These are phyloP conservation scores for Solanum commersonii DNA, from an alignment of 257 asterid genomes.

Conservation along the genomic window DNA sequence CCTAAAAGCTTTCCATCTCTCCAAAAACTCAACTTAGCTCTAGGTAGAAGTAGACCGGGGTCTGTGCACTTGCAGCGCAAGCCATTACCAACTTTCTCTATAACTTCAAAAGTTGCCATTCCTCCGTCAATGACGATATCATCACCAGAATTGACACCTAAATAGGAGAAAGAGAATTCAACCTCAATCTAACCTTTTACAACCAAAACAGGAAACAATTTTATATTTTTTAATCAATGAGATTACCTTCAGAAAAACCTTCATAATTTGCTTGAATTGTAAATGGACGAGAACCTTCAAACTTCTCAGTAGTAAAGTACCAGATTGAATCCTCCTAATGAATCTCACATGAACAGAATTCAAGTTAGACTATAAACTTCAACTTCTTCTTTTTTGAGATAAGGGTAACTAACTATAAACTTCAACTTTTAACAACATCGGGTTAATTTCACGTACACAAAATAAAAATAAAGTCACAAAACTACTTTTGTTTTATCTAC, in stretches of 20 bases:
- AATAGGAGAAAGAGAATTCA: background rate
- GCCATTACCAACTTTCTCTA: constrained; percentile 58
- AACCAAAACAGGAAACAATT: background rate
- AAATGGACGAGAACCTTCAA: constrained; percentile 59
- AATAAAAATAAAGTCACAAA: background rate
- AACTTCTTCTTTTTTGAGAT: too few species aligned
- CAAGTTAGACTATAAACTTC: background rate
- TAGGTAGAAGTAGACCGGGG: constrained; percentile 70
- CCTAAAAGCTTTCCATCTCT: constrained; percentile 63
- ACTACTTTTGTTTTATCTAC: background rate
- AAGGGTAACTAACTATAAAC: too few species aligned
- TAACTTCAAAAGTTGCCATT: constrained; percentile 72
- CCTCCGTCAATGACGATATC: constrained; percentile 83
- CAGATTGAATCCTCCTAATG: constrained; percentile 67
- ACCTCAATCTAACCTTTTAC: background rate
- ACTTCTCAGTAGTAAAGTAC: constrained; percentile 62
- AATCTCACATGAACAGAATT: background rate
- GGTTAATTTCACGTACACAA: background rate
- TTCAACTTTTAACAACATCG: background rate
- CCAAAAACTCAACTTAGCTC: constrained; percentile 80
- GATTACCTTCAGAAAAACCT: constrained; percentile 69
- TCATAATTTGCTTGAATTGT: constrained; percentile 60
- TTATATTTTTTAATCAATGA: background rate
- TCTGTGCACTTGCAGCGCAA: constrained; percentile 70
- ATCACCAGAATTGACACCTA: constrained; percentile 67